These are phyloP conservation scores for Phytopythium mirpurense DNA, from an alignment of 352 stramenopile species.

Conservation along the genomic window DNA sequence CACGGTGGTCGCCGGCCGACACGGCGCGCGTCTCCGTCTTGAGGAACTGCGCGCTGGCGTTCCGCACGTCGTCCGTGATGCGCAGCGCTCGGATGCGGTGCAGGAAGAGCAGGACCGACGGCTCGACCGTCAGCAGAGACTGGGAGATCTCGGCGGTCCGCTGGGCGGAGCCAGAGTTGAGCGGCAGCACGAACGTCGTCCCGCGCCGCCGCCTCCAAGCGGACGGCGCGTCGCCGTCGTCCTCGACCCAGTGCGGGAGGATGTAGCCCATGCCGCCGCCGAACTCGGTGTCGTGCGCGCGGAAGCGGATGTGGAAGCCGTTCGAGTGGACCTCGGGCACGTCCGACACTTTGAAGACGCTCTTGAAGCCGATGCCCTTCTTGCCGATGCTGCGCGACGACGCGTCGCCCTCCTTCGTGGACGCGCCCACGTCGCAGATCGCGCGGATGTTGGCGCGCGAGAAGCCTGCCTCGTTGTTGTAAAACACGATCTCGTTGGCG, in stretches of 20 bases:
- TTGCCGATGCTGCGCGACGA: conserved; percentile 74
- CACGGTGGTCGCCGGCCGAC: conserved; percentile 8
- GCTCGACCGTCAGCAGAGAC: conserved; percentile 64
- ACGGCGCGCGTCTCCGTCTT: conserved; percentile 28
- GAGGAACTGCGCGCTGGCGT: conserved; percentile 31
- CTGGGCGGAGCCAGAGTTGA: conserved; percentile 45
- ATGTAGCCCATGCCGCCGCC: conserved; percentile 68
- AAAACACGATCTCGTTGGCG: conserved; percentile 57
- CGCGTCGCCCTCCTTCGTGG: conserved; percentile 49
- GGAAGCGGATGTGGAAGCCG: conserved; percentile 81
- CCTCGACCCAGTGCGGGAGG: conserved; percentile 71
- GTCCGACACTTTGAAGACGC: conserved; percentile 87
- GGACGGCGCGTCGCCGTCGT: conserved; percentile 6
- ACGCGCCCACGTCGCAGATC: conserved; percentile 85
- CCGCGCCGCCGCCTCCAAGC: conserved; percentile 37
- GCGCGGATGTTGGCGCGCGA: conserved; percentile 67
- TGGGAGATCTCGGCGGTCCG: conserved; percentile 48
- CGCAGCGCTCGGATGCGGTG: conserved; percentile 60
- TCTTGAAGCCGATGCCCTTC: conserved; percentile 90
- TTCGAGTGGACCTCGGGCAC: conserved; percentile 84
- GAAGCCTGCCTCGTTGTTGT: conserved; percentile 85
- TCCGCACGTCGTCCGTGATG: conserved; percentile 35
- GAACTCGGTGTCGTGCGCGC: conserved; percentile 41
- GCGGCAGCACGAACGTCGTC: conserved; percentile 73
- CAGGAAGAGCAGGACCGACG: conserved; percentile 79